Percentiles rank a stretch among this genome's conserved stretches.
Conservation (phyloP, 2,329 filamentous ascomycete species). For the Colletotrichum destructivum region DNA sequence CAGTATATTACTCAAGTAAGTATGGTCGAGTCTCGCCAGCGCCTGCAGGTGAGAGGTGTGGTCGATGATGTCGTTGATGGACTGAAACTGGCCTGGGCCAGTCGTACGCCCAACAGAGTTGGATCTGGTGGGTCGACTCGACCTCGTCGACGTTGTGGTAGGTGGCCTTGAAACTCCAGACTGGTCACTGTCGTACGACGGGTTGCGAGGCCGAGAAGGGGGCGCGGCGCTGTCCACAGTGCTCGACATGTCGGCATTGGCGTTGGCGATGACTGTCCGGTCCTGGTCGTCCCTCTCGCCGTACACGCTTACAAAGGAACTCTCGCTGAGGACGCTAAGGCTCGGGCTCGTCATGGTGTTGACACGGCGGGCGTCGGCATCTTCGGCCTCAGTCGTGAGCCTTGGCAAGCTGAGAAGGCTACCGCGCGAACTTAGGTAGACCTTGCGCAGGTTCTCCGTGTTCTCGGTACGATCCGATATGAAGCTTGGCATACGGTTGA, state of each 20-base stretch:
- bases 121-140: slow-evolving; percentile 43
- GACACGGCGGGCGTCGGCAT: slow-evolving; percentile 51
- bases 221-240: slow-evolving; percentile 48
- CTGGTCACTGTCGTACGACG: slow-evolving; percentile 16
- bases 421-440: slow-evolving; percentile 67
- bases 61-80: slow-evolving; percentile 63
- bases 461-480: slow-evolving; percentile 72
- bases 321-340: slow-evolving; percentile 77
- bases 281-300: slow-evolving; percentile 59
- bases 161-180: not conserved
- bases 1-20: slow-evolving; percentile 48
- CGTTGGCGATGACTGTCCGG: slow-evolving; percentile 45
- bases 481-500: slow-evolving; percentile 76
- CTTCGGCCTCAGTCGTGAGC: slow-evolving; percentile 58
- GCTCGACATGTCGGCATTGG: slow-evolving; percentile 51
- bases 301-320: slow-evolving; percentile 77
- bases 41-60: slow-evolving; percentile 65
- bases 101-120: slow-evolving; percentile 51
- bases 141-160: not conserved
- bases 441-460: slow-evolving; percentile 73
- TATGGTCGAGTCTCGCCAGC: slow-evolving; percentile 60
- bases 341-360: slow-evolving; percentile 69
- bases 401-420: slow-evolving; percentile 68
- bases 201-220: slow-evolving; percentile 13
- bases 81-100: slow-evolving; percentile 57